These are phyloP conservation scores for Phytophthora lateralis DNA, from an alignment of 352 stramenopile genomes.

Conservation along the genomic window DNA sequence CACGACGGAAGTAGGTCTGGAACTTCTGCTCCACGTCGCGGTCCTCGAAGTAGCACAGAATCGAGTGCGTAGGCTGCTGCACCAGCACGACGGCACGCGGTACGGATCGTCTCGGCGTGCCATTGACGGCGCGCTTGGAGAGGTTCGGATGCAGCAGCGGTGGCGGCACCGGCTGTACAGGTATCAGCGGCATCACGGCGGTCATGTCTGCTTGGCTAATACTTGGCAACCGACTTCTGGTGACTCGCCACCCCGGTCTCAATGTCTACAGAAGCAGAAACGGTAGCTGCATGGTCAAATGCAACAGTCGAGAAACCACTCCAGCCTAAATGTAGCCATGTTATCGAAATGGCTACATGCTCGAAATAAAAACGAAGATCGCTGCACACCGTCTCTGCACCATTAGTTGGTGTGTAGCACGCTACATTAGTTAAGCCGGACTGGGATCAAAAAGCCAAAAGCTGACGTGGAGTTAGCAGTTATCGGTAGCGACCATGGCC, in stretches of 20 bases:
- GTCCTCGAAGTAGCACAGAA: slow-evolving; percentile 60
- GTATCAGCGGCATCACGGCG: slow-evolving; percentile 22
- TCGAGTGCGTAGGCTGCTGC: slow-evolving; percentile 47
- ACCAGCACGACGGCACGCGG: slow-evolving; percentile 38
- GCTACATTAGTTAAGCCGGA: slow-evolving; percentile 4
- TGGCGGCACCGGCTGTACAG: slow-evolving; percentile 12
- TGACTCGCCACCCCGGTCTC: not conserved
- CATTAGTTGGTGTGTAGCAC: not conserved
- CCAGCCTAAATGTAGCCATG: not conserved
- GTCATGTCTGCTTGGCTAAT: slow-evolving; percentile 17
- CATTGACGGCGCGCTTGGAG: slow-evolving; percentile 39
- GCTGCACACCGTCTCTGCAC: not conserved
- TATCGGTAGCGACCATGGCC: slow-evolving; percentile 34
- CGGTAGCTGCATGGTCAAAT: slow-evolving; percentile 9
- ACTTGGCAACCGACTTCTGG: not conserved
- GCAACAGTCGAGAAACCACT: slow-evolving; percentile 12
- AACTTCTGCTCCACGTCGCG: slow-evolving; percentile 63
- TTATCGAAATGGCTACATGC: not conserved
- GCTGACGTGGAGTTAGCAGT: slow-evolving; percentile 18
- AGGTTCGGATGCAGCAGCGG: slow-evolving; percentile 10
- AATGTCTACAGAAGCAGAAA: not conserved
- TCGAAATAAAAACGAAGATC: not conserved
- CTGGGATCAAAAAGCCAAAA: not conserved
- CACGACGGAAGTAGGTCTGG: slow-evolving; percentile 56
- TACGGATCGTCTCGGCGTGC: slow-evolving; percentile 32